Conservation (phyloP, 164 flowering plant species). For the Litsea cubeba region DNA sequence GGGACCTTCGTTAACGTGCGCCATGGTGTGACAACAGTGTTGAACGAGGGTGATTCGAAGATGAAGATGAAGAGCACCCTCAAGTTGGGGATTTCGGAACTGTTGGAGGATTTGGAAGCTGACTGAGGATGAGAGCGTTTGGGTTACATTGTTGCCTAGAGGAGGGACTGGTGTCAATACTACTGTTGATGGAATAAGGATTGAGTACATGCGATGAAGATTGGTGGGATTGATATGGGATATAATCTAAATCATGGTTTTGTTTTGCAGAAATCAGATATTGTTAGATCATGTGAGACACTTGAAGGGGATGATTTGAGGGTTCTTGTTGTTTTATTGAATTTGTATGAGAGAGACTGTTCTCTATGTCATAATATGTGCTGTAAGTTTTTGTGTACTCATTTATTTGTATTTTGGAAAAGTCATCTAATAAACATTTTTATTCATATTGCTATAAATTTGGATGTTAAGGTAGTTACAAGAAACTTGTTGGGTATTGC, state of each 20-base stretch:
- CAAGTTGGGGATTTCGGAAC: constrained; percentile 27
- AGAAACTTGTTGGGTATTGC: no score
- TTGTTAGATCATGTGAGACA: no score
- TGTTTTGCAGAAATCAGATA: no score
- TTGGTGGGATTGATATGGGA: not conserved
- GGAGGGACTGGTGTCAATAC: constrained; percentile 19
- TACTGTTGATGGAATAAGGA: constrained; percentile 27
- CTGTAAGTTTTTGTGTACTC: no score
- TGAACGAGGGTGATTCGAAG: constrained; percentile 13
- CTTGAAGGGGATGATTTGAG: no score
- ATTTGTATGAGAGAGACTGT: not conserved
- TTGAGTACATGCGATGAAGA: constrained; percentile 18
- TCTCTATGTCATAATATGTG: no score
- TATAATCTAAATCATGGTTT: not conserved
- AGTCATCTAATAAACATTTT: no score
- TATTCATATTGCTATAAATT: no score
- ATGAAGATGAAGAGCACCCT: constrained; percentile 16
- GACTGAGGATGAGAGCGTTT: constrained; percentile 25
- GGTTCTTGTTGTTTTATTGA: not conserved
- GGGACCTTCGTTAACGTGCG: constrained; percentile 25
- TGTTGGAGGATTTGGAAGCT: constrained; percentile 26
- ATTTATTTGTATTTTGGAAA: no score
- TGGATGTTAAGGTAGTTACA: no score
- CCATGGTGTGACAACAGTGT: constrained; percentile 16
- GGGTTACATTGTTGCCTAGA: constrained; percentile 29